These are phyloP conservation scores for Chimonanthus salicifolius DNA, from an alignment of 164 flowering plant genomes.

Conservation along the genomic window DNA sequence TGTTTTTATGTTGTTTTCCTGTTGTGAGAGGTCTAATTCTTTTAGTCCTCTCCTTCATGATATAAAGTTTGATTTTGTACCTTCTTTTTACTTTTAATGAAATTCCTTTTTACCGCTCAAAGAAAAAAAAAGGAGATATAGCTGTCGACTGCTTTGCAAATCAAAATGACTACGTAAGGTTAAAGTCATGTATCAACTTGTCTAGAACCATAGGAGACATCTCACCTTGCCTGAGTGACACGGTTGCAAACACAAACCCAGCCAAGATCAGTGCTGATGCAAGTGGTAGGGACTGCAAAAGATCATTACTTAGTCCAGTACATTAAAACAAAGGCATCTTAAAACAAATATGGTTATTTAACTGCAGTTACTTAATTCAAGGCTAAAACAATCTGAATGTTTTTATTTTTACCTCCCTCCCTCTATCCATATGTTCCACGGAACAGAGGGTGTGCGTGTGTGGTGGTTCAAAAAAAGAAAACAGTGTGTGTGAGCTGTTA, in stretches of 20 bases:
- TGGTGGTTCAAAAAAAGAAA: no score
- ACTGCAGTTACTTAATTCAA: no score
- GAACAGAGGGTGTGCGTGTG: no score
- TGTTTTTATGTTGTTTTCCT: no score
- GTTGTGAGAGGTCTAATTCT: no score
- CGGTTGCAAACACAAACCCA: conserved; percentile 54
- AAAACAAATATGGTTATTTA: not conserved
- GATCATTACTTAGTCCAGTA: not conserved
- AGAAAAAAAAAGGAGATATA: not conserved
- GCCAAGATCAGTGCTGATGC: conserved; percentile 50
- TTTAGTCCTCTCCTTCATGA: no score
- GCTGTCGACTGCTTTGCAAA: not conserved
- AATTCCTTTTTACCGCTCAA: no score
- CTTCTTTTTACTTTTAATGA: no score
- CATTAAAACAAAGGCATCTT: not conserved
- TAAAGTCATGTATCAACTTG: not conserved
- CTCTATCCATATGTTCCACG: not conserved
- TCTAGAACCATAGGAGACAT: not conserved
- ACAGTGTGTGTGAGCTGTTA: no score
- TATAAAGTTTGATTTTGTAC: no score
- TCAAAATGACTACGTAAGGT: no score
- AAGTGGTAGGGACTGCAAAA: conserved; percentile 65
- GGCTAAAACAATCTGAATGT: not conserved
- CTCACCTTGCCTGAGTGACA: conserved; percentile 80
- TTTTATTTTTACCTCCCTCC: not conserved